phyloP scores from a whole-genome alignment of 305 asterid species.

The Caryopteris hybrid region DNA sequence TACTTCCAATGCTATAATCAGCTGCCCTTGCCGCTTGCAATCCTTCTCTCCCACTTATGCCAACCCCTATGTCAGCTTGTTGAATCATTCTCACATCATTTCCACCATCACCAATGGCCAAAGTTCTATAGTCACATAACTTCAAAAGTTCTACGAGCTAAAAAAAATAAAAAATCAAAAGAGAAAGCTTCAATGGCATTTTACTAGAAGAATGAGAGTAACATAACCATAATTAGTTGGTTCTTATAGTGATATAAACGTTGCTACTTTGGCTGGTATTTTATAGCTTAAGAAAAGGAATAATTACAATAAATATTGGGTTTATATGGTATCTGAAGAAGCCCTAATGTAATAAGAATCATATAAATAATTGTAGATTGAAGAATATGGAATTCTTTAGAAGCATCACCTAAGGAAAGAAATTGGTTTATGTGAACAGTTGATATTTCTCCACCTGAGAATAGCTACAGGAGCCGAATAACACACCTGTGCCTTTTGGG shows the following conservation, averaged over 20 bases:
- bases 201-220: conserved; percentile 2
- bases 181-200: conserved; percentile 11
- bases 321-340: neutral
- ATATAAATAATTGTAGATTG: neutral
- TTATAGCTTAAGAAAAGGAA: neutral
- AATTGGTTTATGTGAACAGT: neutral
- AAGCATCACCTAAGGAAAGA: neutral
- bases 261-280: conserved; percentile 4
- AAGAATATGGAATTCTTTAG: neutral
- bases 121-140: conserved; percentile 85
- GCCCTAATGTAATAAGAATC: neutral
- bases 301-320: neutral
- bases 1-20: conserved; percentile 98
- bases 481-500: conserved; percentile 96
- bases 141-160: conserved; percentile 92
- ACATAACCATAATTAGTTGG: conserved; percentile 9
- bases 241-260: neutral
- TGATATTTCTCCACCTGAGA: neutral
- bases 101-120: conserved; percentile 99
- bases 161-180: conserved; percentile 10
- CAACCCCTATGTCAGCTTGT: conserved; percentile 99
- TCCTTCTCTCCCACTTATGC: conserved; percentile 99
- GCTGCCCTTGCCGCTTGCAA: conserved; percentile 99
- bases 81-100: conserved; percentile 99
- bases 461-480: conserved; percentile 1